phyloP scores from a whole-genome alignment of 2,329 filamentous ascomycete genomes.

The Sclerotiophoma versabilis region DNA sequence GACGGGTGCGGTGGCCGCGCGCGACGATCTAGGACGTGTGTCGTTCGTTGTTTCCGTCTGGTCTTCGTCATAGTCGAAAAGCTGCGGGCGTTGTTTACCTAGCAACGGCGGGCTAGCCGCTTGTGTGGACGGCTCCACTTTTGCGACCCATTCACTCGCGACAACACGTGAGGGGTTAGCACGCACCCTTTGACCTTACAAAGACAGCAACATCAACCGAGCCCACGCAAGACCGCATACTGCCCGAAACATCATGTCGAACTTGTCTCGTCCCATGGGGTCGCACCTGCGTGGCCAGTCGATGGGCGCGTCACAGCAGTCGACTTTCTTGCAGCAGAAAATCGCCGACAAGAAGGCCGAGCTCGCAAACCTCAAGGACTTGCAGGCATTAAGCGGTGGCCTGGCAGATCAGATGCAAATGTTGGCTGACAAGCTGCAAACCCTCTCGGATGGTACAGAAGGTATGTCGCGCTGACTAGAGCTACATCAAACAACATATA shows the following conservation, averaged over 20 bases:
- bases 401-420: slow-evolving; percentile 84
- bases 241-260: slow-evolving; percentile 41
- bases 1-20: slow-evolving; percentile 18
- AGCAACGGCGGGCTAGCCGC: slow-evolving; percentile 36
- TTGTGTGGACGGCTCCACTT: slow-evolving; percentile 13
- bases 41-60: slow-evolving; percentile 43
- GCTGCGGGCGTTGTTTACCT: slow-evolving; percentile 42
- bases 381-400: slow-evolving; percentile 79
- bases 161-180: slow-evolving; percentile 35
- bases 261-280: slow-evolving; percentile 57
- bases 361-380: slow-evolving; percentile 77
- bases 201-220: background rate
- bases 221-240: background rate
- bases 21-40: slow-evolving; percentile 20
- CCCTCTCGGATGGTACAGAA: slow-evolving; percentile 82
- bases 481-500: background rate
- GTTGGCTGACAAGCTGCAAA: slow-evolving; percentile 77
- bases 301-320: slow-evolving; percentile 61
- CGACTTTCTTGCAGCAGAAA: slow-evolving; percentile 73
- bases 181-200: slow-evolving; percentile 13
- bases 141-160: slow-evolving; percentile 4
- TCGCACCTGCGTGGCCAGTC: slow-evolving; percentile 67
- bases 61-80: slow-evolving; percentile 34
- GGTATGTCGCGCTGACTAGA: slow-evolving; percentile 54
- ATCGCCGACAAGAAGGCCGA: slow-evolving; percentile 88